These are phyloP conservation scores for Tremella yokohamensis DNA, from an alignment of 768 basidiomycete species.

Conservation along the genomic window DNA sequence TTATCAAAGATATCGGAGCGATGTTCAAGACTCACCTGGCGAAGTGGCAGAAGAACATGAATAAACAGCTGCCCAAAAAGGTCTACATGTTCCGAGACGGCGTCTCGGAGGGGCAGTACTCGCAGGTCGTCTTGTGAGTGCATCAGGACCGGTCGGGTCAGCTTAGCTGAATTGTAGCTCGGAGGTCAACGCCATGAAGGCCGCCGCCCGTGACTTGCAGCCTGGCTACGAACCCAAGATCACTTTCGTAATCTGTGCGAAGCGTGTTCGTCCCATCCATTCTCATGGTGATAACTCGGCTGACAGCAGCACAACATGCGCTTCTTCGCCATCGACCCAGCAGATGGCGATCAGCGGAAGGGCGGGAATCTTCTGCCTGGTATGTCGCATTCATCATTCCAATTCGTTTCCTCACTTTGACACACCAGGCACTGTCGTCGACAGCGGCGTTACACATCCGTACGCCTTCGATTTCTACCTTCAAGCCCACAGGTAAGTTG, in stretches of 20 bases:
- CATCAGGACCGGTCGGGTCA: neutral
- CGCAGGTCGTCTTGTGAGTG: conserved; percentile 27
- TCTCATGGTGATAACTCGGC: neutral
- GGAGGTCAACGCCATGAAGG: conserved; percentile 38
- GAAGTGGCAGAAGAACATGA: conserved; percentile 41
- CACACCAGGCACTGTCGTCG: conserved; percentile 33
- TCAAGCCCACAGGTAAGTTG: conserved; percentile 42
- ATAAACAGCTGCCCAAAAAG: conserved; percentile 28
- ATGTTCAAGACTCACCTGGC: conserved; percentile 42
- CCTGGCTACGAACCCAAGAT: conserved; percentile 46
- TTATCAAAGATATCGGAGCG: conserved; percentile 41
- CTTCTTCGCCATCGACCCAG: conserved; percentile 39
- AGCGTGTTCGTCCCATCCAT: conserved; percentile 23
- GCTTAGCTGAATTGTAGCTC: conserved; percentile 12
- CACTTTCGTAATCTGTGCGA: conserved; percentile 48
- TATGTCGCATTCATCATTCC: neutral
- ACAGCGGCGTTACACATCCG: conserved; percentile 42
- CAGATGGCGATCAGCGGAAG: conserved; percentile 29
- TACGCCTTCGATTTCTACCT: conserved; percentile 50
- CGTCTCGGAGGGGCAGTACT: conserved; percentile 49
- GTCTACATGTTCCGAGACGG: conserved; percentile 51
- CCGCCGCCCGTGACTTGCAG: conserved; percentile 28
- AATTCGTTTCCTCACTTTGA: too few relatives aligned
- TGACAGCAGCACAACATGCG: conserved; percentile 43
- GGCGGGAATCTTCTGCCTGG: conserved; percentile 46